Percentiles rank a stretch among this genome's conserved stretches.
Evolutionary conservation across 257 asterid genomes (phyloP).

Genomic region (Verbascum thapsus): DNA sequence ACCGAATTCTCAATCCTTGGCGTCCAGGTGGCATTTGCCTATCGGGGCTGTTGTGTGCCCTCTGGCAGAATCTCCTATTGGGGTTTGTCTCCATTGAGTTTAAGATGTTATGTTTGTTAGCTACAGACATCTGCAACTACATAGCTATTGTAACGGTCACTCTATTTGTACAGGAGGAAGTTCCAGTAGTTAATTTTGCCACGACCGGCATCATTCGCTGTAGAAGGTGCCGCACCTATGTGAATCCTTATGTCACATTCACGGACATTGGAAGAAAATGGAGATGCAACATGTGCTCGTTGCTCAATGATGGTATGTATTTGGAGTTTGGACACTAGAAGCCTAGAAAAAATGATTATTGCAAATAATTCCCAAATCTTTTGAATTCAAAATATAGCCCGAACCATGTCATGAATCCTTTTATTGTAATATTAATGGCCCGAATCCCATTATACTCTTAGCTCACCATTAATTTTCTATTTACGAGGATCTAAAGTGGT

Average conservation of each 20-base stretch:
- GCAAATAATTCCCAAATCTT: neutral
- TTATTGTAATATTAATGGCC: slow-evolving; percentile 12
- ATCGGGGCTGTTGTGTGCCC: slow-evolving; percentile 94
- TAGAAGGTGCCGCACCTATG: slow-evolving; percentile 81
- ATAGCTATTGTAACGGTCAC: slow-evolving; percentile 17
- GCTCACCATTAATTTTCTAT: slow-evolving; percentile 2
- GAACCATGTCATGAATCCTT: slow-evolving; percentile 4
- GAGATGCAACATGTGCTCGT: slow-evolving; percentile 84
- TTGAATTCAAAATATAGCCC: slow-evolving; percentile 13
- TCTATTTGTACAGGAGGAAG: slow-evolving; percentile 70
- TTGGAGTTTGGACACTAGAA: slow-evolving; percentile 13
- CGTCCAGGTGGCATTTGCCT: slow-evolving; percentile 89
- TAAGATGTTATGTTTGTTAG: slow-evolving; percentile 8
- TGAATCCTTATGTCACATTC: slow-evolving; percentile 78
- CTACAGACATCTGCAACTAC: neutral
- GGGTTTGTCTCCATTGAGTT: slow-evolving; percentile 53
- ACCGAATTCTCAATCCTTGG: slow-evolving; percentile 74
- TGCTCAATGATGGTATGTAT: slow-evolving; percentile 69
- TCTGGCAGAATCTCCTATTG: slow-evolving; percentile 78
- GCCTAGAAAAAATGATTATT: slow-evolving; percentile 12
- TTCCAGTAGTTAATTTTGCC: slow-evolving; percentile 70
- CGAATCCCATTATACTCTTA: neutral
- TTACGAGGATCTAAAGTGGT: slow-evolving; percentile 20
- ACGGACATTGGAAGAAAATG: slow-evolving; percentile 82
- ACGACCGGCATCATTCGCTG: slow-evolving; percentile 75